Evolutionary conservation across 345 rosid genomes (phyloP).

Genomic region (Schrenkiella parvula): DNA sequence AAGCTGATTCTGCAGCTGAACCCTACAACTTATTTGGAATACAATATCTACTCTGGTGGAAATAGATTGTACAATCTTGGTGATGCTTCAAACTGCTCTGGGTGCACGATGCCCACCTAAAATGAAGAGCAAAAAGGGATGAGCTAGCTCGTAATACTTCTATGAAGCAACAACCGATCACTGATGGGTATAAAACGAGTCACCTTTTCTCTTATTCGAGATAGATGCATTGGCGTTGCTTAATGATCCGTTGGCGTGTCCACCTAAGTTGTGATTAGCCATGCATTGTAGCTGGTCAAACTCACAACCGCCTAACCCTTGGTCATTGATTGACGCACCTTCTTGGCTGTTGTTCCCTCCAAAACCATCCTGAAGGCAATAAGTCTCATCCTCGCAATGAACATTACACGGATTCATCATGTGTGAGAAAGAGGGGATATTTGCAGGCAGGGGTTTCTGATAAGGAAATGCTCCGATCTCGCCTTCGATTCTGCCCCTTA

Average conservation of each 20-base stretch:
- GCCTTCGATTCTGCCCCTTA: conserved; percentile 95
- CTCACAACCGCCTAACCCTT: conserved; percentile 53
- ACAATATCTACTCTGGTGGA: conserved; percentile 21
- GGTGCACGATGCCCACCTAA: conserved; percentile 46
- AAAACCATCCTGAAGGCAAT: conserved; percentile 56
- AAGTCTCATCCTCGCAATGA: conserved; percentile 65
- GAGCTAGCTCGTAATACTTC: not conserved
- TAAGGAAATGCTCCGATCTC: conserved; percentile 96
- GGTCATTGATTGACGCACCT: conserved; percentile 43
- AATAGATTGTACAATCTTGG: conserved; percentile 20
- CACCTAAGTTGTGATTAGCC: conserved; percentile 50
- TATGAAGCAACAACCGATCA: not conserved
- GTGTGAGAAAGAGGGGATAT: conserved; percentile 44
- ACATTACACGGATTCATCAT: conserved; percentile 82
- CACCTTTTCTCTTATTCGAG: conserved; percentile 70
- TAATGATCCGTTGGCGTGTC: conserved; percentile 35
- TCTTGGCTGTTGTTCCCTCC: conserved; percentile 51
- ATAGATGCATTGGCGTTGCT: conserved; percentile 41
- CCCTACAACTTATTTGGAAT: conserved; percentile 38
- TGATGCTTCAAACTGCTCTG: conserved; percentile 45
- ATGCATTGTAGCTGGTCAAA: conserved; percentile 63
- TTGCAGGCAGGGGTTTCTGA: conserved; percentile 56
- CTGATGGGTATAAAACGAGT: conserved; percentile 23
- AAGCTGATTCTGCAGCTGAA: conserved; percentile 40
- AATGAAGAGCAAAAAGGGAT: not conserved